Percentiles rank a stretch among this genome's conserved stretches.
Conservation (phyloP, 495 filamentous ascomycete genomes). For the Penicillium antarcticum region DNA sequence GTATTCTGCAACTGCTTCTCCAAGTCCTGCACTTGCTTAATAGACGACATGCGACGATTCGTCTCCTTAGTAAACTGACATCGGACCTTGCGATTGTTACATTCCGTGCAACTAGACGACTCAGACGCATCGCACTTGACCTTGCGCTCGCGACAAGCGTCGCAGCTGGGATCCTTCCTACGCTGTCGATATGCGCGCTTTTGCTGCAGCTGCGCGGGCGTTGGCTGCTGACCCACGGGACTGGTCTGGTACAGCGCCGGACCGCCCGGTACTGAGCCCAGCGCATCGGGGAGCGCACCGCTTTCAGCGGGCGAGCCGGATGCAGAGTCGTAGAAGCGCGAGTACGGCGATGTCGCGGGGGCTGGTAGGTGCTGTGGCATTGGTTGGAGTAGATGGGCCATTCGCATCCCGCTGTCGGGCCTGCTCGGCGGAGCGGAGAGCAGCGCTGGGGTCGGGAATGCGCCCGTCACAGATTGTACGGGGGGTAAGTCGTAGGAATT, state of each 20-base stretch:
- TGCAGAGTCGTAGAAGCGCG: slow-evolving; percentile 43
- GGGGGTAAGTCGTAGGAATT: slow-evolving; percentile 37
- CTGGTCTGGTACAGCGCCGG: slow-evolving; percentile 45
- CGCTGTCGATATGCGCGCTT: slow-evolving; percentile 94
- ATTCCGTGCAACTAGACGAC: slow-evolving; percentile 92
- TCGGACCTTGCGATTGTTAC: slow-evolving; percentile 88
- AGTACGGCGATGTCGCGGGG: slow-evolving; percentile 31
- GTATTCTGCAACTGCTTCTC: slow-evolving; percentile 83
- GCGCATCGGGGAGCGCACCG: slow-evolving; percentile 30
- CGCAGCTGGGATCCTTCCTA: slow-evolving; percentile 95
- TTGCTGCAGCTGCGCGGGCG: slow-evolving; percentile 59
- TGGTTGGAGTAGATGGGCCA: slow-evolving; percentile 45
- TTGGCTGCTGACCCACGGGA: slow-evolving; percentile 38
- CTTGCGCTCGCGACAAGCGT: slow-evolving; percentile 95
- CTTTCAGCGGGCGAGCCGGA: slow-evolving; percentile 41
- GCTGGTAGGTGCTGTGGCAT: slow-evolving; percentile 29
- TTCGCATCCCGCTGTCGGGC: slow-evolving; percentile 41
- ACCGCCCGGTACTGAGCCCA: slow-evolving; percentile 33
- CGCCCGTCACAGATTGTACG: slow-evolving; percentile 38
- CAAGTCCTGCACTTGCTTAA: slow-evolving; percentile 97
- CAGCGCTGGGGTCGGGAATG: slow-evolving; percentile 33
- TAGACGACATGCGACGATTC: slow-evolving; percentile 97
- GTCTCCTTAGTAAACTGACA: slow-evolving; percentile 99
- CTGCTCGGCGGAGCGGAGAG: slow-evolving; percentile 45
- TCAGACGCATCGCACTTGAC: slow-evolving; percentile 99